Base-by-base conservation (phyloP, 2,329 filamentous ascomycete genomes). In the Pseudogymnoascus destructans region DNA sequence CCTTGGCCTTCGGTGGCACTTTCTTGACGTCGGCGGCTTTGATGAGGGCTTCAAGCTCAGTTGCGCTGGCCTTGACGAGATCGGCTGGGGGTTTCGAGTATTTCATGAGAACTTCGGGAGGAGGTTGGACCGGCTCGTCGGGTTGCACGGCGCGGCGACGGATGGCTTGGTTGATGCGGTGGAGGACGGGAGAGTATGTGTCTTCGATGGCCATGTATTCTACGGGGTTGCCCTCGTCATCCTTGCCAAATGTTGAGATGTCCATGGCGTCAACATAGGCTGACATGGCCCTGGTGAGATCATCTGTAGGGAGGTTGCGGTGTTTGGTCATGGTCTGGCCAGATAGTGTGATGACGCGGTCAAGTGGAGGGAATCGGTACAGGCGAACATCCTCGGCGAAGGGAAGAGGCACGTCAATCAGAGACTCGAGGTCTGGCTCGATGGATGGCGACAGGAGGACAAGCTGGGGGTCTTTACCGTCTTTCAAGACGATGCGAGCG, bases 221-320 rank as follows among this genome's bases (percentile, higher is more conserved):
- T 1, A 73, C 69, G 1, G 74, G 71, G 8, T 81, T 70, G 10
- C 85, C 88, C 42, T 91, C 80, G 49, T 93, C 87, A 65, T 95
- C 86, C 49, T 76, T 79, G 8, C 78, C 85, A 66, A 85, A 82
- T 0, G 71, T 77, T 1, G 85, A 86, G 1, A 98, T 74, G 66
- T 96, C 91, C 92, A 98, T 95, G 6, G 81, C 82, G 69, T 97
- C 89, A 6, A 98, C 89, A 64, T 92, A 97, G 62, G 89, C 82
- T 69, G 84, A 86, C 91, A 98, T 97, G 1, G 89, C 86, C 55
- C 85, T 74, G 58, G 81, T 78, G 21, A 98, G 77, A 30, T 87
- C 81, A 1, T 87, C 78, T 8, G 76, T 84, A 0, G 93, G 93
- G 1, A 98, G 75, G 60, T 95, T 84, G 33, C 89, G 85, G 63